Percentiles rank a stretch among this genome's conserved stretches.
phyloP scores from a whole-genome alignment of 2,329 filamentous ascomycete genomes.

The Penicillium sp. region DNA sequence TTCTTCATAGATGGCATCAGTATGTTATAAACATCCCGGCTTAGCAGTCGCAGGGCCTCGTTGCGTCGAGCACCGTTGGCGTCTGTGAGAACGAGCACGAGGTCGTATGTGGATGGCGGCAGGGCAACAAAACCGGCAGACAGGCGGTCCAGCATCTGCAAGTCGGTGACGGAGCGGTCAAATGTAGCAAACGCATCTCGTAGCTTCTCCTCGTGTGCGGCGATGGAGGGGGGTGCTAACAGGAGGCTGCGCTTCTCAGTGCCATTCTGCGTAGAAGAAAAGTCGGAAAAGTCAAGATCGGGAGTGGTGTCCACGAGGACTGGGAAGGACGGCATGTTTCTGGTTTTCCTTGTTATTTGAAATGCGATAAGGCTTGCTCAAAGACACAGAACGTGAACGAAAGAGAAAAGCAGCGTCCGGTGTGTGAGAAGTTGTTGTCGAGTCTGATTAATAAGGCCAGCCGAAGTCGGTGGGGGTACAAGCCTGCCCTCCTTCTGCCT shows the following conservation, averaged over 20 bases:
- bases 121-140: constrained; percentile 75
- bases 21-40: constrained; percentile 7
- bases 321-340: constrained; percentile 38
- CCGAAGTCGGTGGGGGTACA: constrained; percentile 11
- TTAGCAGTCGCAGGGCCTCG: constrained; percentile 8
- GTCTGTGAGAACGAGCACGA: constrained; percentile 79
- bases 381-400: not conserved
- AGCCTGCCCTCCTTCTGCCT: constrained; percentile 5
- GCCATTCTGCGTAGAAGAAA: constrained; percentile 23
- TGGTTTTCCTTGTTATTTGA: not conserved
- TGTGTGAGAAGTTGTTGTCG: too few species aligned
- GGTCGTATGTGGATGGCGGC: constrained; percentile 72
- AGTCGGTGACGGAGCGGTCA: constrained; percentile 73
- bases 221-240: constrained; percentile 84
- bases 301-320: constrained; percentile 54
- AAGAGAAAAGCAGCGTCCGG: not conserved
- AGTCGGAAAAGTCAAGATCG: constrained; percentile 48
- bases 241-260: constrained; percentile 62
- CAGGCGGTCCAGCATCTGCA: constrained; percentile 97
- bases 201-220: constrained; percentile 76
- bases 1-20: constrained; percentile 14
- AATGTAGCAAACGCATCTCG: constrained; percentile 66
- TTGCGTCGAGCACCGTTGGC: constrained; percentile 9
- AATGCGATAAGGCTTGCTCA: not conserved
- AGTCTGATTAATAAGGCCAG: not conserved